A percentile compares a stretch with the other conserved stretches of the same genome.
phyloP scores from a whole-genome alignment of 164 flowering plant species.

The Aristolochia californica region DNA sequence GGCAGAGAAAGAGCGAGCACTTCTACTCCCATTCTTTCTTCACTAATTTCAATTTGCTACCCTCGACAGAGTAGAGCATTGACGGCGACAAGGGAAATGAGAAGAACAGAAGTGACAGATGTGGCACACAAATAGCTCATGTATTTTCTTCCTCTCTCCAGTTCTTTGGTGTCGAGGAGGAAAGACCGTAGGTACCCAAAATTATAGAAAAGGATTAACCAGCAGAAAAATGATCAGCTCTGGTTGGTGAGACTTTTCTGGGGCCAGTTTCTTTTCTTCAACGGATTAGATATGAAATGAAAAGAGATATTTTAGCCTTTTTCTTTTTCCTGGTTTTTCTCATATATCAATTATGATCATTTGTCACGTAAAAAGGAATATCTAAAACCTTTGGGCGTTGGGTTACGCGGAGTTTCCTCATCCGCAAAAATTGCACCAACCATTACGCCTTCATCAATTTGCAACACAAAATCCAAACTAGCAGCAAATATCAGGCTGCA shows the following conservation, averaged over 20 bases:
- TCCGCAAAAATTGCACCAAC: too few relatives aligned
- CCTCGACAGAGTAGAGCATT: background rate
- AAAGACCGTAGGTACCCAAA: background rate
- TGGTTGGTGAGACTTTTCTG: constrained; percentile 11
- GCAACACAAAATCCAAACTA: too few relatives aligned
- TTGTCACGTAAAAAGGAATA: too few relatives aligned
- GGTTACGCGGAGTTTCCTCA: too few relatives aligned
- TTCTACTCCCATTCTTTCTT: constrained; percentile 13
- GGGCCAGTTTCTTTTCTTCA: background rate
- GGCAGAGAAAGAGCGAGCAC: constrained; percentile 14
- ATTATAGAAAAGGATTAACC: background rate
- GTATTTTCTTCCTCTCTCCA: background rate
- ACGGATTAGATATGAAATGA: too few relatives aligned
- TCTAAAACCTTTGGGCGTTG: too few relatives aligned
- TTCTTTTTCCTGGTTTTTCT: too few relatives aligned
- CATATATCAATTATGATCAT: too few relatives aligned
- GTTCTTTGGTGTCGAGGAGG: background rate
- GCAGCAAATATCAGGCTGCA: too few relatives aligned
- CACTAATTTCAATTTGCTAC: constrained; percentile 1
- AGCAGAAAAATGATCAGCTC: constrained; percentile 6
- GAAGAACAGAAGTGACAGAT: background rate
- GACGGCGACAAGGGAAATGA: background rate
- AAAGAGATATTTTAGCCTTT: too few relatives aligned
- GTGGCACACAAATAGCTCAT: background rate
- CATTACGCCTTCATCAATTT: too few relatives aligned